phyloP scores from a whole-genome alignment of 768 basidiomycete genomes.

The Suillus hirtellus region DNA sequence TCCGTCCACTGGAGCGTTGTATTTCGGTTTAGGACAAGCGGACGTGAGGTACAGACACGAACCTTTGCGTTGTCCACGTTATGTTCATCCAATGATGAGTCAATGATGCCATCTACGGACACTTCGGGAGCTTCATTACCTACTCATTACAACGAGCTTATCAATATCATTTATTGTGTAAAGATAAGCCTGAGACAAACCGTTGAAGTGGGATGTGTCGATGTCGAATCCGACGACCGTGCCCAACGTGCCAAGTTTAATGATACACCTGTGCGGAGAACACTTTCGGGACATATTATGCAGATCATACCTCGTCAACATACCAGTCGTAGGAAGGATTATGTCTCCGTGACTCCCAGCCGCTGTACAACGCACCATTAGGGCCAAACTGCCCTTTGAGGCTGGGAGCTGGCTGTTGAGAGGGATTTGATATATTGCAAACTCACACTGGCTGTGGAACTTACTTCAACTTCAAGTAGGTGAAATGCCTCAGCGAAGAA shows the following conservation, averaged over 20 bases:
- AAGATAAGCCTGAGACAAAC: conserved; percentile 37
- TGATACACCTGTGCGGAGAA: conserved; percentile 68
- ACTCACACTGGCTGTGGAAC: conserved; percentile 16
- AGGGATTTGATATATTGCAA: neutral
- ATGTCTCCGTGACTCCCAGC: conserved; percentile 93
- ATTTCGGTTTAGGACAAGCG: conserved; percentile 4
- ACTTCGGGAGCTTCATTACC: conserved; percentile 87
- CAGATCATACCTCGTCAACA: conserved; percentile 11
- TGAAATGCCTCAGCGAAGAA: conserved; percentile 91
- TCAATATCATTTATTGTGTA: conserved; percentile 5
- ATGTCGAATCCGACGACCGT: conserved; percentile 83
- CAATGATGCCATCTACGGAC: conserved; percentile 65
- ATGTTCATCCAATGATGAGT: conserved; percentile 44
- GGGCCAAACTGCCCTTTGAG: conserved; percentile 97
- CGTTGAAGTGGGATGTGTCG: conserved; percentile 94
- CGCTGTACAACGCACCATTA: conserved; percentile 90
- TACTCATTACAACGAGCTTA: conserved; percentile 27
- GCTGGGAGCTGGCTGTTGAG: conserved; percentile 72
- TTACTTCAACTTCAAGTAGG: conserved; percentile 79
- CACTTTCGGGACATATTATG: neutral
- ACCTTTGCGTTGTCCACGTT: conserved; percentile 54
- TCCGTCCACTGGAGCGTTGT: conserved; percentile 64
- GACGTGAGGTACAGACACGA: conserved; percentile 24
- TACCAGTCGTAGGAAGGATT: conserved; percentile 90
- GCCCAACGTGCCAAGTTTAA: conserved; percentile 81